These are phyloP conservation scores for Persicaria maculosa DNA, from an alignment of 148 eudicot genomes.

Conservation along the genomic window DNA sequence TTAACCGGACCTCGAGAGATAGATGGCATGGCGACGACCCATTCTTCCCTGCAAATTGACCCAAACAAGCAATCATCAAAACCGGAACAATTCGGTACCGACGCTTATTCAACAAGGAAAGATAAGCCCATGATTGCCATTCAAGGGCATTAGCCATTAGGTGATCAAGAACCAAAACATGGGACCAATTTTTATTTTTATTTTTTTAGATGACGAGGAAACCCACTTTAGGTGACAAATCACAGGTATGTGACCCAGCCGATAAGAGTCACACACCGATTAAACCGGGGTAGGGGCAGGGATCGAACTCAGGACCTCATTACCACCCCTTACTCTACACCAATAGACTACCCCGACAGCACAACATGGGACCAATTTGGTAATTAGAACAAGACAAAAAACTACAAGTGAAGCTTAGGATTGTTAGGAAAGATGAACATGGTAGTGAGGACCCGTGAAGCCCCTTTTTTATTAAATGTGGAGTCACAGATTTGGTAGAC, in stretches of 20 bases:
- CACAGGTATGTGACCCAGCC: no score
- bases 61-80: not conserved
- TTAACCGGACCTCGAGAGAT: conserved; percentile 53
- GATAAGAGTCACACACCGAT: no score
- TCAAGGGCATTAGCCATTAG: not conserved
- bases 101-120: not conserved
- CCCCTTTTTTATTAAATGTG: not conserved
- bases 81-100: not conserved
- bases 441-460: conserved; percentile 2
- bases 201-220: no score
- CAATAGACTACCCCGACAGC: no score
- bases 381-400: not conserved
- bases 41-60: conserved; percentile 34
- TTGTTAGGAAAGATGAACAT: not conserved
- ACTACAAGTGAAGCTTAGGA: not conserved
- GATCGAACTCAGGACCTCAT: no score
- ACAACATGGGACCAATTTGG: not conserved
- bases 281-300: no score
- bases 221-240: no score
- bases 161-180: not conserved
- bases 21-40: conserved; percentile 68
- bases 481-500: not conserved
- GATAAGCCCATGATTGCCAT: not conserved
- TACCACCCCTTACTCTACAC: no score
- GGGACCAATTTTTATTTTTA: no score